Base-by-base conservation (phyloP, 306 rosid species). In the Quercus alba region DNA sequence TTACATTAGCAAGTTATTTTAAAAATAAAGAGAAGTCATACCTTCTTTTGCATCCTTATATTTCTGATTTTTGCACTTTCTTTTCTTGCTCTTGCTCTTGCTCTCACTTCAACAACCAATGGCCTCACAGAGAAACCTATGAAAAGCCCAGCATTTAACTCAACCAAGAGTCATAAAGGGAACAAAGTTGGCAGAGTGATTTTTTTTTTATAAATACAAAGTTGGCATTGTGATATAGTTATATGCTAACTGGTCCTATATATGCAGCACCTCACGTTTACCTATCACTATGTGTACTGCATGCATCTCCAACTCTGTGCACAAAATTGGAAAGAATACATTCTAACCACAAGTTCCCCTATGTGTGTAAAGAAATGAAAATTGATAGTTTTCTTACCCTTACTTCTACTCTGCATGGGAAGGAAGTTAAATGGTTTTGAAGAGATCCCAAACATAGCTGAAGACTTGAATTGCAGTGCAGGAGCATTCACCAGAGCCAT, bases 1-100 rank as follows among this genome's bases (percentile, higher is more conserved):
- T 38, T 66, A 79, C 15, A 30, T 51, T 49, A 4, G 33, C 35
- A 15, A 70, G 5, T 49, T 15, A 17, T 54, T 13, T 38, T 49
- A 15, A 56, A 56, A 70, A 51, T 55, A 30, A 21, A 69, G 23
- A 19, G 64, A 75, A 68, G 41, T 11, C 62, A 56, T 55, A 91
- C 99, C 95, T 91, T 95, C 85, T 91, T 89, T 76, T 62, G 90
- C 85, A 74, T 86, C 86, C 89, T 95, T 79, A 90, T 84, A 78
- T 90, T 93, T 41, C 83, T 87, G 76, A 83, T 82, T 90, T 91
- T 94, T 6, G 90, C 81, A 79, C 84, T 93, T 83, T 93, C 97
- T 61, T 31, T 86, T 83, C 88, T 88, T 23, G 89, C 75, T 72
- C 83, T 87, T 73, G 81, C 93, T 75, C 95, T 87, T 73, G 82